Evolutionary conservation across 768 basidiomycete species (phyloP).

Genomic region (Termitomyces bulborhizus): DNA sequence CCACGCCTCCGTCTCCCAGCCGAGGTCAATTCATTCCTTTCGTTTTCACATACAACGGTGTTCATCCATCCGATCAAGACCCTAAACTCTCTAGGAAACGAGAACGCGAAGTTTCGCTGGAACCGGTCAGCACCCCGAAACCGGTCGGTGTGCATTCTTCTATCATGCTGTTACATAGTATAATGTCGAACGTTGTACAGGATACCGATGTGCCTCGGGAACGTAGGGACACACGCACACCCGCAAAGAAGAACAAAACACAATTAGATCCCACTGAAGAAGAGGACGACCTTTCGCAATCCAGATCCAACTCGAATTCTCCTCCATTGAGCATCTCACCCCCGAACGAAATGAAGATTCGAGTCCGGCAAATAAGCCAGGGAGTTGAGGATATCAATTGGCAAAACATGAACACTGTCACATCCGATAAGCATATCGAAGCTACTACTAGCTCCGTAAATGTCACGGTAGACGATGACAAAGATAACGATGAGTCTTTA

Average conservation of each 20-base stretch:
- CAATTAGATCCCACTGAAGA: conserved; percentile 58
- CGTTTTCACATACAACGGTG: conserved; percentile 1
- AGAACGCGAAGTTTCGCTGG: conserved; percentile 72
- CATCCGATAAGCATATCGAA: conserved; percentile 24
- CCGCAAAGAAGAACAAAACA: conserved; percentile 72
- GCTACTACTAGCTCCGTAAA: conserved; percentile 10
- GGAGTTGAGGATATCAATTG: conserved; percentile 75
- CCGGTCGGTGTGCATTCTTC: conserved; percentile 27
- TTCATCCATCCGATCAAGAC: conserved; percentile 26
- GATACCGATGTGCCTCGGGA: conserved; percentile 29
- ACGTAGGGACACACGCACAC: conserved; percentile 49
- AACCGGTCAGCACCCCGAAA: conserved; percentile 52
- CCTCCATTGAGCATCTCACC: conserved; percentile 57
- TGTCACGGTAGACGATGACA: conserved; percentile 6
- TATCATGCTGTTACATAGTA: neutral
- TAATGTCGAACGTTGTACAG: conserved; percentile 19
- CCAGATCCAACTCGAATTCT: conserved; percentile 37
- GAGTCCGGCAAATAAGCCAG: conserved; percentile 70
- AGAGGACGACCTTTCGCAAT: conserved; percentile 45
- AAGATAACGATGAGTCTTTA: neutral
- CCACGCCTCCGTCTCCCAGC: conserved; percentile 42
- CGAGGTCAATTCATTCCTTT: conserved; percentile 29
- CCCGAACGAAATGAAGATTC: conserved; percentile 67
- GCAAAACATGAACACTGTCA: conserved; percentile 40
- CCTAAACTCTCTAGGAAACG: conserved; percentile 60